Conservation (phyloP, 73 alveolate genomes). For the Urostyla sp. region DNA sequence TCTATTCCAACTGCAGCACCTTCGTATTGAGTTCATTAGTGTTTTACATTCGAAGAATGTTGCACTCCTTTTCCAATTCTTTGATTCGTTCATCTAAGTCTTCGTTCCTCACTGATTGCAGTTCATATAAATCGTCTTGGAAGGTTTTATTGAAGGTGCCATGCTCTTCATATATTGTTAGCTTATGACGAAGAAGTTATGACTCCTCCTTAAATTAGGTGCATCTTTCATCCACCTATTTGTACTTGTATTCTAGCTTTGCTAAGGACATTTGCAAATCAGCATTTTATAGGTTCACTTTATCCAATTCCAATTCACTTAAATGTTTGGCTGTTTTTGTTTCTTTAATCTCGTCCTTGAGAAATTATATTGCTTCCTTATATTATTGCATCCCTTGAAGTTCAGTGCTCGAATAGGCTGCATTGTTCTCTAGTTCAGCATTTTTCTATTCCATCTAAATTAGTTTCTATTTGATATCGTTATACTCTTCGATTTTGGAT, state of each 20-base stretch:
- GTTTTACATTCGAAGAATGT: neutral
- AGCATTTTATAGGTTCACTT: neutral
- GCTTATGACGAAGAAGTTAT: neutral
- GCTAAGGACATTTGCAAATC: neutral
- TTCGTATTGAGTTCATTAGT: constrained; percentile 40
- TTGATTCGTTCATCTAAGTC: constrained; percentile 8
- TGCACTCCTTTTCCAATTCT: constrained; percentile 35
- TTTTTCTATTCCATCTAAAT: constrained; percentile 8
- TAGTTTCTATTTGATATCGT: constrained; percentile 9
- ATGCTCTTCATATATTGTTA: constrained; percentile 36
- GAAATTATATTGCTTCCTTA: constrained; percentile 29
- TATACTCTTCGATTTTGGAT: constrained; percentile 24
- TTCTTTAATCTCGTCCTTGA: constrained; percentile 36
- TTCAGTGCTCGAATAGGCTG: constrained; percentile 28
- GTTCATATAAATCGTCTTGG: neutral
- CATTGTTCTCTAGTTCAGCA: neutral
- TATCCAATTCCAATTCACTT: constrained; percentile 26
- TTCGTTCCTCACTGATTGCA: constrained; percentile 2
- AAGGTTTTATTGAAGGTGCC: neutral
- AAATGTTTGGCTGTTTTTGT: constrained; percentile 14
- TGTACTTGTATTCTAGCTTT: constrained; percentile 22
- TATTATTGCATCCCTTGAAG: neutral
- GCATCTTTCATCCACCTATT: neutral
- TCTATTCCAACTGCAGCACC: constrained; percentile 20
- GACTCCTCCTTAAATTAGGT: neutral